Evolutionary conservation across 108 stramenopile species (phyloP), one percentile per base, ranked within the genome.

Genomic region (Ochromonas danica): DNA sequence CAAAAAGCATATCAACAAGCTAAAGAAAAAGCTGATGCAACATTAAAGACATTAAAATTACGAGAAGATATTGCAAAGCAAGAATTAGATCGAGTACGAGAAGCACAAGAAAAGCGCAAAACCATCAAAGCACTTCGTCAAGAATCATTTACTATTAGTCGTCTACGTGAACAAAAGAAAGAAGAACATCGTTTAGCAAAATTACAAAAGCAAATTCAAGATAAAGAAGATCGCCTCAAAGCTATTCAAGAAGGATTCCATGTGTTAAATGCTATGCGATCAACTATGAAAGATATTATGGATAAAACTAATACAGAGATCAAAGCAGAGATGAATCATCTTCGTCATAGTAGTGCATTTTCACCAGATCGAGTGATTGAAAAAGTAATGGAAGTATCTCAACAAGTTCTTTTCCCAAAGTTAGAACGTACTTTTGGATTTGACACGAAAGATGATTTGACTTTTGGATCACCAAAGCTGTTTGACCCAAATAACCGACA

Each of bases 401-500:
- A 75, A 27, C 43, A 75, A 27, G 72, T 75, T 6, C 40, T 75
- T 6, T 75, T 75, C 38, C 72, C 72, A 36, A 75, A 33, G 33
- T 36, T 31, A 36, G 14, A 67, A 36, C 51, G 22, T 22, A 57
- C 51, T 10, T 57, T 57, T 22, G 51, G 51, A 17, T 17, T 57
- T n/a, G n/a, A n/a, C n/a, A n/a, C n/a, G n/a, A n/a, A n/a, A n/a
- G n/a, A n/a, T n/a, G n/a, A n/a, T n/a, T n/a, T n/a, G n/a, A n/a
- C n/a, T n/a, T n/a, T n/a, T n/a, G n/a, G n/a, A n/a, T n/a, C n/a
- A n/a, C n/a, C n/a, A n/a, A n/a, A n/a, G n/a, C n/a, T n/a, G n/a
- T n/a, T n/a, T n/a, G n/a, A n/a, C n/a, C n/a, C n/a, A n/a, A n/a
- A n/a, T n/a, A n/a, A n/a, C n/a, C n/a, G n/a, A n/a, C n/a, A n/a